Evolutionary conservation across 1,284 basidiomycete genomes (phyloP).

Genomic region (Ceratobasidium sp.): DNA sequence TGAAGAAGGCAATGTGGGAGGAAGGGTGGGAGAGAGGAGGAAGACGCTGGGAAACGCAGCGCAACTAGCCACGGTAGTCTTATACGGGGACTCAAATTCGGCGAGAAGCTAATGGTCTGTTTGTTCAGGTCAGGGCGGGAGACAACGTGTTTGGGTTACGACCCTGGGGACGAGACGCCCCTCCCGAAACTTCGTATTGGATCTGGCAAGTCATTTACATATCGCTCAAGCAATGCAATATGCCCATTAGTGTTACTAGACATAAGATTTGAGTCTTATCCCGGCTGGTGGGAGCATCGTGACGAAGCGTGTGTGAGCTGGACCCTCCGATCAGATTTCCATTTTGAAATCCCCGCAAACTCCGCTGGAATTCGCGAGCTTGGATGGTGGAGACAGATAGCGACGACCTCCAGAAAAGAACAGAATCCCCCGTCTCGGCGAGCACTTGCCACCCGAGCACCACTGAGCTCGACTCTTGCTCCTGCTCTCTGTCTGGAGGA

Average conservation of each 20-base stretch:
- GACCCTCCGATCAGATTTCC: background rate
- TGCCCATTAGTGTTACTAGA: background rate
- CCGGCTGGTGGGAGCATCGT: background rate
- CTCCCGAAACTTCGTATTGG: background rate
- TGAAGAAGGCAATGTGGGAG: constrained; percentile 8
- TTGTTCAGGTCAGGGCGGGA: constrained; percentile 3
- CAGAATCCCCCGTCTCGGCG: background rate
- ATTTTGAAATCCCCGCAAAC: constrained; percentile 7
- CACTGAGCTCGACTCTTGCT: background rate
- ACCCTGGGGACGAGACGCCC: constrained; percentile 8
- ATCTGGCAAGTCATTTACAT: constrained; percentile 11
- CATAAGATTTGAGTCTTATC: constrained; percentile 1
- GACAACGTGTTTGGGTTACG: background rate
- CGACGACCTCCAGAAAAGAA: background rate
- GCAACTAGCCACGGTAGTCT: constrained; percentile 10
- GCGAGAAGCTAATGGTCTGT: background rate
- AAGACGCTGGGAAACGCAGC: constrained; percentile 8
- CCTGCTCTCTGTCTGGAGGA: background rate
- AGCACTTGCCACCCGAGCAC: background rate
- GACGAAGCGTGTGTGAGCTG: constrained; percentile 19
- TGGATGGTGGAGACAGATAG: no score
- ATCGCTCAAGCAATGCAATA: background rate
- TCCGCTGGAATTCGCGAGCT: no score
- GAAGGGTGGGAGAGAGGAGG: constrained; percentile 8
- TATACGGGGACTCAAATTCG: constrained; percentile 22